phyloP scores from a whole-genome alignment of 2,329 filamentous ascomycete species.

The Ceratocystis papillata region DNA sequence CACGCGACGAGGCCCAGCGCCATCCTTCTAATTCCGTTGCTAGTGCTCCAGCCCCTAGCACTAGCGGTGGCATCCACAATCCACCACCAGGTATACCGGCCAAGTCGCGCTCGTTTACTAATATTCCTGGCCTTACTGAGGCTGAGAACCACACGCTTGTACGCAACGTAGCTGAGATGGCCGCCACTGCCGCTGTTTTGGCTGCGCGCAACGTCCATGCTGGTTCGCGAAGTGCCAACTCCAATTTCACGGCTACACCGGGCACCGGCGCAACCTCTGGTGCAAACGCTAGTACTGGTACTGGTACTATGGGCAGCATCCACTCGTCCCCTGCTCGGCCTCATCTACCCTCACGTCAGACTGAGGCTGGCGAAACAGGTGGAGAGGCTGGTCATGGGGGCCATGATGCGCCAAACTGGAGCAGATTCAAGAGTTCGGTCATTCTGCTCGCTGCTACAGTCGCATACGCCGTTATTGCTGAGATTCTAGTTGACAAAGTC shows the following conservation, averaged over 20 bases:
- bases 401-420: constrained; percentile 98
- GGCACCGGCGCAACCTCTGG: not conserved
- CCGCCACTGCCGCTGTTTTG: constrained; percentile 78
- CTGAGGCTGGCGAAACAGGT: constrained; percentile 30
- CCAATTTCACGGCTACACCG: not conserved
- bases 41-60: constrained; percentile 31
- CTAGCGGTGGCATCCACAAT: constrained; percentile 30
- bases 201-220: constrained; percentile 62
- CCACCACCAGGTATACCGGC: constrained; percentile 36
- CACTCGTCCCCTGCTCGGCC: constrained; percentile 5
- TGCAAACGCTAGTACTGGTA: not conserved
- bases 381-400: constrained; percentile 50
- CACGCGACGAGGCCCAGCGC: constrained; percentile 39
- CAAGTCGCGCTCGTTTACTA: constrained; percentile 37
- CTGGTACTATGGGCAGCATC: not conserved
- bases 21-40: constrained; percentile 33
- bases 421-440: constrained; percentile 76
- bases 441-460: constrained; percentile 82
- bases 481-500: constrained; percentile 93
- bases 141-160: constrained; percentile 72
- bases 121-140: constrained; percentile 61
- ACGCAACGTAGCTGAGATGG: constrained; percentile 84
- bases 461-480: constrained; percentile 91
- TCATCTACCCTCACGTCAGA: constrained; percentile 14
- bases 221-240: not conserved